Base-by-base conservation (phyloP, 2,329 filamentous ascomycete genomes). In the Pseudogymnoascus destructans region DNA sequence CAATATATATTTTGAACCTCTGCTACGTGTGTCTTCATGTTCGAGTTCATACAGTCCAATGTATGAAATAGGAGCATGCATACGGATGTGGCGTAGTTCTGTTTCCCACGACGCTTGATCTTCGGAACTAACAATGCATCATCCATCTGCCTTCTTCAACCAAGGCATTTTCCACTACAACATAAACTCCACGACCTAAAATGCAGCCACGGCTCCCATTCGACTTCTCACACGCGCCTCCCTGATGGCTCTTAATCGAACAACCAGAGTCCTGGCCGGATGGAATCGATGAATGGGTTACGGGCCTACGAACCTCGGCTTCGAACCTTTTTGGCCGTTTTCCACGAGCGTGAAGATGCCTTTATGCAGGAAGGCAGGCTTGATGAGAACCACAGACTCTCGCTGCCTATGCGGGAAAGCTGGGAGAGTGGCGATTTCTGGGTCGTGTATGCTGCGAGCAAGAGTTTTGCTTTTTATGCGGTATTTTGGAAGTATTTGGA, bases 381-480 rank as follows among this genome's bases (percentile, higher is more conserved):
- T 21, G 23, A 13, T 6, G 57, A 57, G 5, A 5, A 36, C 4
- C 32, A 59, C 33, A 21, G 58, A 8, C 40, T 62, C 27, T 64
- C 63, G 23, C 33, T 57, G 7, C 38, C 59, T 38, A 64, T 65
- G 63, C 59, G 59, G 40, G 58, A 64, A 21, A 63, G 62, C 54
- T 64, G 62, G 62, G 58, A 55, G 7, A 60, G 36, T 56, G 63
- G 60, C 8, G 59, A 62, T 54, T 65, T 65, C 58, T 64, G 64
- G 63, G 60, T 65, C 38, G 42, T 64, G 40, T 59, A 60, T 61
- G 63, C 57, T 19, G 25, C 55, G 57, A 54, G 63, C 25, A 63
- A 61, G 38, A 61, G 62, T 36, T 63, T 61, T 38, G 60, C 63
- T 9, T 58, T 64, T 17, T 61, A 65, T 49, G 36, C 42, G 6